Conservation (phyloP, 2,329 filamentous ascomycete genomes). For the Trichophyton simii region DNA sequence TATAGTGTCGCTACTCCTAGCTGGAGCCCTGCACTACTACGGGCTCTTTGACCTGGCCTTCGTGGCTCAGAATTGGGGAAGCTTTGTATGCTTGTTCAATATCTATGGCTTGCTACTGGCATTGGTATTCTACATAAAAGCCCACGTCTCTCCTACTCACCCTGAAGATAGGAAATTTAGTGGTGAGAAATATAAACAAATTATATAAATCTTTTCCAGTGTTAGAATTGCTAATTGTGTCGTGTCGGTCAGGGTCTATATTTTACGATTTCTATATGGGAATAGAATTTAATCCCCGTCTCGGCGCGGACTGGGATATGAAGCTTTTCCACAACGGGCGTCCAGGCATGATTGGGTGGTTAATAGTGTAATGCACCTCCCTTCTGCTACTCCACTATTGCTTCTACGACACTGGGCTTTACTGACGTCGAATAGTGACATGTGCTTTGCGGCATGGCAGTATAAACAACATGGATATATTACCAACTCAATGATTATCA, state of each 20-base stretch:
- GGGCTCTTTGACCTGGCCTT: conserved; percentile 29
- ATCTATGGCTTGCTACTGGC: conserved; percentile 24
- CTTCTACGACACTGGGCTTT: background rate
- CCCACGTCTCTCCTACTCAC: conserved; percentile 29
- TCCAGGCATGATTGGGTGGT: conserved; percentile 39
- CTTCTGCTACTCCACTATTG: conserved; percentile 9
- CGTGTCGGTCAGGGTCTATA: conserved; percentile 17
- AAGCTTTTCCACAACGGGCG: conserved; percentile 39
- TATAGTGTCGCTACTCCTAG: conserved; percentile 28
- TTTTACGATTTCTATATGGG: conserved; percentile 38
- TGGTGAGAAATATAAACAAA: conserved; percentile 4
- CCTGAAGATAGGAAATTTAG: conserved; percentile 34
- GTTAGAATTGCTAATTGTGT: background rate
- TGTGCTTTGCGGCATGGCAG: conserved; percentile 31
- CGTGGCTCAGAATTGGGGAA: conserved; percentile 33
- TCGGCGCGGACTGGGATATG: conserved; percentile 34
- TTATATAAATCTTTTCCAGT: background rate
- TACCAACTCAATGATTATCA: conserved; percentile 33
- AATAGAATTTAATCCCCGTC: conserved; percentile 35
- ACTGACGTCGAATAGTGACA: conserved; percentile 18
- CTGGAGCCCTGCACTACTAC: conserved; percentile 16
- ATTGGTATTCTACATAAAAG: conserved; percentile 29
- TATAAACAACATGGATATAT: conserved; percentile 32
- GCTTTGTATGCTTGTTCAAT: conserved; percentile 30
- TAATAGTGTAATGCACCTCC: conserved; percentile 28